Evolutionary conservation across 768 basidiomycete species (phyloP), one percentile per base, ranked within the genome.

Genomic region (Termitomyces sp.): DNA sequence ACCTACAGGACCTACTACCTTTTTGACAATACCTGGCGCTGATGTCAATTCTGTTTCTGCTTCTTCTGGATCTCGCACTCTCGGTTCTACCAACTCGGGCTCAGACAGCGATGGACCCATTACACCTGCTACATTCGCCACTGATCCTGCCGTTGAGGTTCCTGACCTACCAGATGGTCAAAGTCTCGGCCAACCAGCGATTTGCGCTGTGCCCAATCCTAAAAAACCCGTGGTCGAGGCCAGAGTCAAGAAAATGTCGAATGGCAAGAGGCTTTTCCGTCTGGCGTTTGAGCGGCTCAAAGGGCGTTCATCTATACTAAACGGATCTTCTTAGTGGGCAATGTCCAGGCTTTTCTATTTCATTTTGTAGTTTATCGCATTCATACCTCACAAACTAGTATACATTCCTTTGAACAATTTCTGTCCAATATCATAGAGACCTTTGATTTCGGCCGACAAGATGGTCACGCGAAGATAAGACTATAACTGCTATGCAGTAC

Each of bases 41-140:
- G 38, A 59, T 21, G 37, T 37, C 21, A 42, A 57, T 44, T 35
- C 58, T 50, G 54, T 17, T 8, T 60, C 61, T n/a, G 54, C 40
- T 21, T 53, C 59, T 23, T 59, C 63, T 44, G 55, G 48, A 23
- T 58, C 57, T 15, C 53, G 62, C 17, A 58, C 63, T 37, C 66
- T 64, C 43, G 65, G 50, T 30, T 68, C 67, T n/a, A 68, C 64
- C 23, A 59, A 60, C 45, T 71, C 73, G 10, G 68, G 63, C 17
- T 64, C 68, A 31, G 73, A 72, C n/a, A 78, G 75, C 55, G 71
- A 70, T 53, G 78, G 78, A 31, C 80, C 78, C 26, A 73, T 77
- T 56, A 83, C 81, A 11, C 81, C 81, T 45, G 73, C 71, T 41
- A 74, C 75, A 14, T 64, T 68, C 50, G 64, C 80, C 17, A 61